Base-by-base conservation (phyloP, 805 yeast genomes). In the Candida krabiensis region DNA sequence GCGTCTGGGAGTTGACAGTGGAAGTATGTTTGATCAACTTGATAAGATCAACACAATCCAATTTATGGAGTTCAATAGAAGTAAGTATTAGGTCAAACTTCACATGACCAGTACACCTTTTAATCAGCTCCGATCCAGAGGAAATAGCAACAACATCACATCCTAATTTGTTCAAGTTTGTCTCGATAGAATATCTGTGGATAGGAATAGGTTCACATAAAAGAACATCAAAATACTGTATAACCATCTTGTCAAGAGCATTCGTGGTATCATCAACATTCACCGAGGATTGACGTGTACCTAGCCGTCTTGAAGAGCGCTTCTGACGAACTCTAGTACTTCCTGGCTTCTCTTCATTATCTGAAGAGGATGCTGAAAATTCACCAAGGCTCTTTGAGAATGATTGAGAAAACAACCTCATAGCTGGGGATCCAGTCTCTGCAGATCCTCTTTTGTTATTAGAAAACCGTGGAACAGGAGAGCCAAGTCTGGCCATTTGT, bases 161-260 rank as follows among this genome's bases (percentile, higher is more conserved):
- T 1, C 95, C 95, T 17, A 80, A 56, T 36, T 72, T 70, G 43
- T 79, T 86, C 41, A 91, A 66, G 44, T 81, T 71, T 41, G 73
- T 76, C 29, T 79, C 73, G 19, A 83, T 73, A 11, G 86, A 71
- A 52, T 77, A 86, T 33, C 95, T 64, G 49, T 86, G 81, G 40
- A 83, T 83, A 0, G 96, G 93, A 43, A 86, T 86, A 2, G 93
- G 88, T 52, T 88, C 96, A 61, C 96, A 89, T 11, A 88, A 67
- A 31, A 91, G 66, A 4, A 89, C 80, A 56, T 86, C 90, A 49
- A 85, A 60, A 23, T 49, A 47, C 17, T 46, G 44, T 25, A 56
- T 46, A 21, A 47, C 46, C 46, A 47, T 35, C 22, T 47, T 37
- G 27, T 49, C 40, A 17, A 50, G 35, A 1, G 46, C 49, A 24